Evolutionary conservation across 2,329 filamentous ascomycete genomes (phyloP).

Genomic region (Fusarium papillatum): DNA sequence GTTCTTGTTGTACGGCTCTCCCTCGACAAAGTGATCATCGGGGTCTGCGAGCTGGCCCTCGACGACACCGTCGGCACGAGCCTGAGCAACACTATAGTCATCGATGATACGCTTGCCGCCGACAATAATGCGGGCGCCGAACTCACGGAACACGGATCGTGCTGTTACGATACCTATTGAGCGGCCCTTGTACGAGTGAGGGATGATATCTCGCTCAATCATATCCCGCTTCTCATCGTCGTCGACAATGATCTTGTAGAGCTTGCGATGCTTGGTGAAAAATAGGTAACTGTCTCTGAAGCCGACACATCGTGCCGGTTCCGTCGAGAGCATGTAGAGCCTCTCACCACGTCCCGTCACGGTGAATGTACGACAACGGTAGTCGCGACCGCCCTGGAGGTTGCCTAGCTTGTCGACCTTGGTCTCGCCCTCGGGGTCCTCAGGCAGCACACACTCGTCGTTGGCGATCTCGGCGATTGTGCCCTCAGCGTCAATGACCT

Average conservation of each 20-base stretch:
- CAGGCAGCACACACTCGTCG: constrained; percentile 91
- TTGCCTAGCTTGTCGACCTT: constrained; percentile 94
- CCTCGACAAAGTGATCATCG: constrained; percentile 82
- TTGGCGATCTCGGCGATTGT: constrained; percentile 91
- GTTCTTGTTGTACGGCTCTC: constrained; percentile 97
- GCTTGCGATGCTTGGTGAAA: constrained; percentile 96
- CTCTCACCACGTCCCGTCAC: constrained; percentile 86
- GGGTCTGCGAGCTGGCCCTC: constrained; percentile 95
- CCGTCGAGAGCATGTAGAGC: constrained; percentile 98
- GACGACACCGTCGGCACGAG: constrained; percentile 80
- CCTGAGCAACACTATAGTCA: constrained; percentile 87
- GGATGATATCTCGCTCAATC: constrained; percentile 95
- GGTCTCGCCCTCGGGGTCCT: constrained; percentile 88
- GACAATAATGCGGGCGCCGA: constrained; percentile 93
- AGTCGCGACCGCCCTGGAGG: constrained; percentile 87
- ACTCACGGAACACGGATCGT: constrained; percentile 96
- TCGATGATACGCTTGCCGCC: constrained; percentile 89
- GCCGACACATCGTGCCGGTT: constrained; percentile 95
- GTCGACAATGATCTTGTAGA: constrained; percentile 98
- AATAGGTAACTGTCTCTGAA: constrained; percentile 99
- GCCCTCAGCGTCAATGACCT: constrained; percentile 93
- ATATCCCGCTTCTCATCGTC: constrained; percentile 98
- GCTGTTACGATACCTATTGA: constrained; percentile 98
- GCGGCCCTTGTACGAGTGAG: constrained; percentile 98
- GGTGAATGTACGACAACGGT: constrained; percentile 95